phyloP scores from a whole-genome alignment of 768 basidiomycete species.

The Tephrocybe sp. region DNA sequence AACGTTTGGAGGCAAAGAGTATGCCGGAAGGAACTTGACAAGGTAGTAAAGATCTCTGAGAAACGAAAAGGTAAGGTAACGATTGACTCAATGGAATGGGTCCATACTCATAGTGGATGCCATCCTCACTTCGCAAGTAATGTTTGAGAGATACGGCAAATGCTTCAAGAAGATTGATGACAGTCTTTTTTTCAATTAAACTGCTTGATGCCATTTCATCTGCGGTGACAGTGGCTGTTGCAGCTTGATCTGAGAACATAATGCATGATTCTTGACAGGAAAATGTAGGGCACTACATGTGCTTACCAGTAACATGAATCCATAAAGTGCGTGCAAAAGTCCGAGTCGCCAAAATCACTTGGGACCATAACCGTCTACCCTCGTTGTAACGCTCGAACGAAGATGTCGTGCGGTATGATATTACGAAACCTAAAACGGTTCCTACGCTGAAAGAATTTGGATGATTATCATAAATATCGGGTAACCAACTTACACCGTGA shows the following conservation, averaged over 20 bases:
- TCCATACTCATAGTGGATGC: constrained; percentile 42
- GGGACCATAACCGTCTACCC: constrained; percentile 65
- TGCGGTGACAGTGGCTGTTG: constrained; percentile 15
- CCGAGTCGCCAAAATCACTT: constrained; percentile 54
- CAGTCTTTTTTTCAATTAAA: constrained; percentile 66
- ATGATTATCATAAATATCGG: constrained; percentile 18
- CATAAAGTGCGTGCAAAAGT: constrained; percentile 61
- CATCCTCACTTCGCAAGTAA: constrained; percentile 61
- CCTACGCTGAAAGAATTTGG: constrained; percentile 32
- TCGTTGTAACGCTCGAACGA: constrained; percentile 77
- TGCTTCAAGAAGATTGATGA: constrained; percentile 67
- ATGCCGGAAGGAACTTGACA: constrained; percentile 68
- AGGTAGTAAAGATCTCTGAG: constrained; percentile 62
- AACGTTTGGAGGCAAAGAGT: constrained; percentile 51
- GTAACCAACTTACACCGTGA: constrained; percentile 56
- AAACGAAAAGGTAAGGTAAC: neutral
- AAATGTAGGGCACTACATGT: neutral
- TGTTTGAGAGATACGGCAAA: constrained; percentile 67
- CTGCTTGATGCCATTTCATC: constrained; percentile 40
- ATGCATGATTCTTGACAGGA: neutral
- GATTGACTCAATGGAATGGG: constrained; percentile 16
- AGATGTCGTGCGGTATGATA: constrained; percentile 69
- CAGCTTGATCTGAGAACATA: constrained; percentile 18
- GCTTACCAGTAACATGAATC: constrained; percentile 65
- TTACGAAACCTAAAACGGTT: constrained; percentile 73